These are phyloP conservation scores for Collybia sordida DNA, from an alignment of 768 basidiomycete species.

Conservation along the genomic window DNA sequence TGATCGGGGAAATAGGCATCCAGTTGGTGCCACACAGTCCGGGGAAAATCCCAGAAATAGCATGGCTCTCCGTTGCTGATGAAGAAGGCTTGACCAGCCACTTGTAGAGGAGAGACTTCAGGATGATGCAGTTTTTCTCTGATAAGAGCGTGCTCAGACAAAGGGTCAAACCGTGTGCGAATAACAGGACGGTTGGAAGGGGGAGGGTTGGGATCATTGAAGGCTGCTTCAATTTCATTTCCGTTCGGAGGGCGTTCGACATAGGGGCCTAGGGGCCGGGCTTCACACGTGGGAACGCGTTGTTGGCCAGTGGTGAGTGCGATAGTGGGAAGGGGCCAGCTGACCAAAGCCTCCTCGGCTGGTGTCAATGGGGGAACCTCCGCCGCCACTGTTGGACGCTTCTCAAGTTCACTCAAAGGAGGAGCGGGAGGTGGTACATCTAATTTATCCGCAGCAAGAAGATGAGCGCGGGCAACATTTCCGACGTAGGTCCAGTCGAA, in stretches of 20 bases:
- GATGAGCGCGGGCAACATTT: conserved; percentile 91
- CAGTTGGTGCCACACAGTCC: conserved; percentile 74
- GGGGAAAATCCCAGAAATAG: conserved; percentile 94
- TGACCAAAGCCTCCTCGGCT: conserved; percentile 41
- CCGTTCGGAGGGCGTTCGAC: conserved; percentile 60
- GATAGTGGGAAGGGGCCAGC: conserved; percentile 58
- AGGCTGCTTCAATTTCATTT: conserved; percentile 54
- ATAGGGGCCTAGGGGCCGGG: conserved; percentile 84
- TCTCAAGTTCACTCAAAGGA: conserved; percentile 33
- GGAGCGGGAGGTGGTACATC: conserved; percentile 47
- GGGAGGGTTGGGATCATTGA: conserved; percentile 43
- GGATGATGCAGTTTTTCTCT: conserved; percentile 44
- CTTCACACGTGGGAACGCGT: conserved; percentile 75
- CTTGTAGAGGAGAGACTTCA: conserved; percentile 60
- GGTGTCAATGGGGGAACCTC: conserved; percentile 41
- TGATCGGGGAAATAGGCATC: conserved; percentile 59
- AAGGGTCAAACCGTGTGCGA: conserved; percentile 81
- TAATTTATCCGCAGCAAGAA: conserved; percentile 91
- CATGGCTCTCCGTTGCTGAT: conserved; percentile 96
- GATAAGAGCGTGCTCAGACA: conserved; percentile 58
- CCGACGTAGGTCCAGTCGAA: conserved; percentile 98
- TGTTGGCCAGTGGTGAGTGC: conserved; percentile 61
- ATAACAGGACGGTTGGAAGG: conserved; percentile 53
- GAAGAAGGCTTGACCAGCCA: conserved; percentile 94
- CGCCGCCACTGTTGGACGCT: conserved; percentile 31